Conservation (phyloP, 768 basidiomycete species). For the Phlegmacium glaucopus region DNA sequence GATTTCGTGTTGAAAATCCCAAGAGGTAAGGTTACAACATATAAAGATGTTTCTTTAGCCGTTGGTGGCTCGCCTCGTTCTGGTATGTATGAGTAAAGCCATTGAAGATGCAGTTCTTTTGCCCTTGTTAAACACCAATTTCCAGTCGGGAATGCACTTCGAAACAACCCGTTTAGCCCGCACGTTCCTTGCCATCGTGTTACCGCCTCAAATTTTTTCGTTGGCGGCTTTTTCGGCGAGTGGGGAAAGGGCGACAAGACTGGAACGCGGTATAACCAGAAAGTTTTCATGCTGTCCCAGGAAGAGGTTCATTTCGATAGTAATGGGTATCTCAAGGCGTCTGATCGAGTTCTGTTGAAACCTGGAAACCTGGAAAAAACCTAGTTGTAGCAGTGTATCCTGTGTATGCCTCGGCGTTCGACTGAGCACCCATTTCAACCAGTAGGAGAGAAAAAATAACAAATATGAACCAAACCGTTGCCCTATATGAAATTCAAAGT, state of each 20-base stretch:
- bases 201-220: constrained; percentile 54
- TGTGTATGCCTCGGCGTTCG: not conserved
- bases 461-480: constrained; percentile 62
- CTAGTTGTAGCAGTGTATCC: not conserved
- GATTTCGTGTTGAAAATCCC: constrained; percentile 50
- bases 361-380: not conserved
- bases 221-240: constrained; percentile 65
- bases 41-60: constrained; percentile 47
- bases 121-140: not conserved
- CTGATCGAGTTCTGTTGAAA: constrained; percentile 22
- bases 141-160: constrained; percentile 61
- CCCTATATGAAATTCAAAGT: constrained; percentile 34
- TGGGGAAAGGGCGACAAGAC: constrained; percentile 47
- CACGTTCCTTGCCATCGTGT: constrained; percentile 70
- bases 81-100: constrained; percentile 31
- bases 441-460: constrained; percentile 67
- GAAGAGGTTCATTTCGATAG: constrained; percentile 53
- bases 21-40: constrained; percentile 50
- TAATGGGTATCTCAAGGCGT: constrained; percentile 36
- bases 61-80: constrained; percentile 64
- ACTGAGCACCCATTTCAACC: too few species aligned
- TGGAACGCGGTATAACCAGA: constrained; percentile 40
- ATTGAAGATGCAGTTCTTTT: too few species aligned
- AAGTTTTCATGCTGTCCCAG: constrained; percentile 43
- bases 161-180: constrained; percentile 65